Conservation (phyloP, 768 basidiomycete genomes). For the Suillus americanus region DNA sequence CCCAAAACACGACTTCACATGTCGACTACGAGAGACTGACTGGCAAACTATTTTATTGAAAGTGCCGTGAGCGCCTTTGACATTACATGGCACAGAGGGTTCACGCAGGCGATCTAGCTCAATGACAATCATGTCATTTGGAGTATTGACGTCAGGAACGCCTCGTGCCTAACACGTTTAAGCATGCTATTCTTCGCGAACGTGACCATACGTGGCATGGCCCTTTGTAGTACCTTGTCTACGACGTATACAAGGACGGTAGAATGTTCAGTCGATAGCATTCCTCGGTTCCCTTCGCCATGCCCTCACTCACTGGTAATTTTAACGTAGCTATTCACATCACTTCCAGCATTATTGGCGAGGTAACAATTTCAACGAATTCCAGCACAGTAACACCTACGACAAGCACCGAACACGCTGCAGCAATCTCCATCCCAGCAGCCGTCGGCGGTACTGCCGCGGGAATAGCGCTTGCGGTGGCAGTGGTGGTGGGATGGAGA, state of each 20-base stretch:
- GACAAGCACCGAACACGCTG: not conserved
- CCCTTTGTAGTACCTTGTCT: not conserved
- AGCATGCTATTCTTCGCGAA: too few species aligned
- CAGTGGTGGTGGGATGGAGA: slow-evolving; percentile 43
- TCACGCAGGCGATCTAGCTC: not conserved
- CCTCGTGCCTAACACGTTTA: slow-evolving; percentile 2
- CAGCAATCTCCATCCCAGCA: slow-evolving; percentile 43
- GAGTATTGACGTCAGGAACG: not conserved
- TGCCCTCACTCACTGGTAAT: not conserved
- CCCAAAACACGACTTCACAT: not conserved
- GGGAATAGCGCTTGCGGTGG: slow-evolving; percentile 47
- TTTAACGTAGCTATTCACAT: not conserved
- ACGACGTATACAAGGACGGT: not conserved
- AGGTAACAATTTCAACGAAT: not conserved
- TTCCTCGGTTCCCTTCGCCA: not conserved
- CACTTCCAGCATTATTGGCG: not conserved
- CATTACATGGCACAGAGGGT: not conserved
- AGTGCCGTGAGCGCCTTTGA: not conserved
- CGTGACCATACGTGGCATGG: not conserved
- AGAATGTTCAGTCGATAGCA: not conserved
- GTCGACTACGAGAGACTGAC: too few species aligned
- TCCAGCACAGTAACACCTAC: not conserved
- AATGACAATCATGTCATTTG: not conserved
- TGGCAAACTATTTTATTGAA: not conserved
- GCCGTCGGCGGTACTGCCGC: slow-evolving; percentile 51